phyloP scores from a whole-genome alignment of 106 monocot genomes.

The Apostasia shenzhenica region DNA sequence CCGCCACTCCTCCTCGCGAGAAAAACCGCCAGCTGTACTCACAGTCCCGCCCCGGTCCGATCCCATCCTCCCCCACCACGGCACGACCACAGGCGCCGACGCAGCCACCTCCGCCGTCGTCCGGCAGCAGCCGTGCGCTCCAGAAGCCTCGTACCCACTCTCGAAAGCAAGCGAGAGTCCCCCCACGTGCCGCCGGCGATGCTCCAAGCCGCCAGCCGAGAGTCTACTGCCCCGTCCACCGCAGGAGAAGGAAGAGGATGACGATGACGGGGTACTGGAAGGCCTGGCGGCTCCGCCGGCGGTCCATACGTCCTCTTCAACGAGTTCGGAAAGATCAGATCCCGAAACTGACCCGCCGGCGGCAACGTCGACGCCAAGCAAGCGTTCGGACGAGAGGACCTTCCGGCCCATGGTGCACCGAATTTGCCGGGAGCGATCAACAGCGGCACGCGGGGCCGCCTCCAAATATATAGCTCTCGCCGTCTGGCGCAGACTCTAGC shows the following conservation, averaged over 20 bases:
- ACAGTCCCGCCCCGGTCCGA: too few relatives aligned
- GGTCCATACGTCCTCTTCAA: conserved; percentile 63
- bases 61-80: conserved; percentile 31
- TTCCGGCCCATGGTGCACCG: conserved; percentile 20
- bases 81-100: conserved; percentile 51
- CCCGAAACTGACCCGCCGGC: conserved; percentile 6
- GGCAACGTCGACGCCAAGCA: conserved; percentile 28
- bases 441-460: too few relatives aligned
- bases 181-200: conserved; percentile 10
- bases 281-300: neutral
- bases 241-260: neutral
- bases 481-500: too few relatives aligned
- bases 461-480: too few relatives aligned
- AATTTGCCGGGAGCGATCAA: too few relatives aligned
- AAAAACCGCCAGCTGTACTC: too few relatives aligned
- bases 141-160: neutral
- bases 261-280: neutral
- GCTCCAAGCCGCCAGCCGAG: neutral
- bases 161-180: conserved; percentile 41
- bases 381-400: conserved; percentile 7
- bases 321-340: conserved; percentile 25
- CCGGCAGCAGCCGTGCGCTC: neutral
- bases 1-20: conserved; percentile 6
- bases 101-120: neutral
- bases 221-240: neutral